Conservation (phyloP, 805 yeast genomes). For the Lipomyces yamadae region DNA sequence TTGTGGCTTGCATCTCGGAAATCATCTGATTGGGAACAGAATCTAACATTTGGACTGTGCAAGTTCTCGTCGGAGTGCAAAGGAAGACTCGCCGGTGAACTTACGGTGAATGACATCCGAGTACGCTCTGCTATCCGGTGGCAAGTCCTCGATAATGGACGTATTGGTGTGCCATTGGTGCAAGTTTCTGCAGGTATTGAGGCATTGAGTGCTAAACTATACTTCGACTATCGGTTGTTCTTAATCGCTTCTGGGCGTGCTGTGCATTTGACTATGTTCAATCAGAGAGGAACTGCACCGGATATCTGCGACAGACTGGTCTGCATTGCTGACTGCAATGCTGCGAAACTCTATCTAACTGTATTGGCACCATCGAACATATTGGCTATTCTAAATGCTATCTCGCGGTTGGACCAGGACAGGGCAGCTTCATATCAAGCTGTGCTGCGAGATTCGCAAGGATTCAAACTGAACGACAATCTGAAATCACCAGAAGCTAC, state of each 20-base stretch:
- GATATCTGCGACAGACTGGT: constrained; percentile 58
- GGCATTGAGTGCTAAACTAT: constrained; percentile 60
- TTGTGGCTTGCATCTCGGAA: constrained; percentile 75
- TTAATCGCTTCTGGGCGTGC: constrained; percentile 60
- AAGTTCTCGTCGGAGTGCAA: constrained; percentile 57
- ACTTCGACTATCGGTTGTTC: constrained; percentile 87
- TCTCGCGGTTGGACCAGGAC: constrained; percentile 73
- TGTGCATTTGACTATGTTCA: constrained; percentile 62
- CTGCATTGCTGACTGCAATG: constrained; percentile 47
- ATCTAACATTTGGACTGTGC: constrained; percentile 64
- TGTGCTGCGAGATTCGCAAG: constrained; percentile 65
- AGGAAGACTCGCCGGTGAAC: constrained; percentile 80
- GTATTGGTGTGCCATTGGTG: constrained; percentile 67
- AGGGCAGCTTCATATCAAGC: constrained; percentile 74
- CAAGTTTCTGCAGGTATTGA: constrained; percentile 62
- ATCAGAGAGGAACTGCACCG: constrained; percentile 61
- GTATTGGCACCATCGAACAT: constrained; percentile 85
- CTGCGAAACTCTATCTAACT: constrained; percentile 69
- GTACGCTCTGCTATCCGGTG: constrained; percentile 73
- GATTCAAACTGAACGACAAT: constrained; percentile 44
- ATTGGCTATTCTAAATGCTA: constrained; percentile 73
- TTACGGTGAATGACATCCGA: constrained; percentile 56
- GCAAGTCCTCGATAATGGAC: constrained; percentile 53
- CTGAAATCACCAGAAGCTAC: constrained; percentile 14
- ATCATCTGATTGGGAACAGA: constrained; percentile 71